Evolutionary conservation across 345 rosid species (phyloP).

Genomic region (Ceriops decandra): DNA sequence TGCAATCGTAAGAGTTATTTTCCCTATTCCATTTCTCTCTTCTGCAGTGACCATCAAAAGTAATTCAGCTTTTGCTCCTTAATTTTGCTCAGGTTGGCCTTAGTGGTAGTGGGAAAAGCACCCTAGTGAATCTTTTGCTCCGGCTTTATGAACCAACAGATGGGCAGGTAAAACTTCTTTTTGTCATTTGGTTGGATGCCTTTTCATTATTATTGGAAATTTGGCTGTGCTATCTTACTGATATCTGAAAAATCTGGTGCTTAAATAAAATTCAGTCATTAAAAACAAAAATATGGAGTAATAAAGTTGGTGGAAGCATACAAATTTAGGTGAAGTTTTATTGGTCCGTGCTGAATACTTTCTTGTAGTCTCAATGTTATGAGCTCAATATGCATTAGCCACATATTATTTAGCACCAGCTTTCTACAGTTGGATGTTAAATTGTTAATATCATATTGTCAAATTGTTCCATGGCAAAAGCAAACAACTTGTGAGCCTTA

Average conservation of each 20-base stretch:
- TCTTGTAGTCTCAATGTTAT: neutral
- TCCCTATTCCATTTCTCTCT: slow-evolving; percentile 5
- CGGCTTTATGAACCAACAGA: slow-evolving; percentile 80
- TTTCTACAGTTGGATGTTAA: neutral
- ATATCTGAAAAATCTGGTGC: neutral
- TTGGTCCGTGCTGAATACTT: neutral
- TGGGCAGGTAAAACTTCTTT: slow-evolving; percentile 61
- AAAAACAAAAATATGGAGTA: neutral
- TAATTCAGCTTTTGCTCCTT: slow-evolving; percentile 8
- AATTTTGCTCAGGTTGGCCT: slow-evolving; percentile 74
- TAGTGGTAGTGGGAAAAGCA: slow-evolving; percentile 98
- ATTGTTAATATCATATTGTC: no score
- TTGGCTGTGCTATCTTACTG: neutral
- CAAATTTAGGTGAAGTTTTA: neutral
- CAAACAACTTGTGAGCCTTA: no score
- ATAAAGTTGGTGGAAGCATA: neutral
- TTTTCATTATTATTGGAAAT: neutral
- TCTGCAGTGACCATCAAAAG: slow-evolving; percentile 7
- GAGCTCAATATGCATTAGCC: neutral
- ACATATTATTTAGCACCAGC: neutral
- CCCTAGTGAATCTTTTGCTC: slow-evolving; percentile 79
- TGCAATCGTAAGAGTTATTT: slow-evolving; percentile 59
- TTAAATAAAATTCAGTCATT: neutral
- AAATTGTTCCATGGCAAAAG: no score
- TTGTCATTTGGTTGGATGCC: neutral